Percentiles rank a stretch among this genome's conserved stretches.
phyloP scores from a whole-genome alignment of 768 basidiomycete species.

The Boletus coccyginus region DNA sequence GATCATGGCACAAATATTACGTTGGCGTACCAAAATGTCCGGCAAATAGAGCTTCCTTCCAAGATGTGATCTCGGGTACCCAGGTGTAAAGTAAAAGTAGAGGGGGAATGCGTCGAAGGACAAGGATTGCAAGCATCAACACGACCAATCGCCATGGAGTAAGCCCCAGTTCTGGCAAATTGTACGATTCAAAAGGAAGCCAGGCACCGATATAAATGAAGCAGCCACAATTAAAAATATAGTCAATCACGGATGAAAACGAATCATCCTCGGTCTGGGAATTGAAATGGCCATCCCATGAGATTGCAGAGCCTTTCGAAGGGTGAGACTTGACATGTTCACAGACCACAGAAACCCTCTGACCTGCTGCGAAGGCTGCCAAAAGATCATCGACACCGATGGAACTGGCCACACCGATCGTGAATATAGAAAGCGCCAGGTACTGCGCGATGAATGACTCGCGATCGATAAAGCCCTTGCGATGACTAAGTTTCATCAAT shows the following conservation, averaged over 20 bases:
- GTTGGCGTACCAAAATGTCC: constrained; percentile 78
- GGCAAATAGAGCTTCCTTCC: constrained; percentile 85
- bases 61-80: constrained; percentile 83
- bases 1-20: not conserved
- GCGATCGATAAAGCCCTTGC: constrained; percentile 63
- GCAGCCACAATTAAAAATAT: constrained; percentile 77
- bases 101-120: constrained; percentile 77
- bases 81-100: constrained; percentile 75
- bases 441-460: constrained; percentile 90
- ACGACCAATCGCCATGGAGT: constrained; percentile 68
- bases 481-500: constrained; percentile 69
- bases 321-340: not conserved
- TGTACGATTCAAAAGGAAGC: constrained; percentile 64
- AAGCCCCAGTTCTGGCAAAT: constrained; percentile 55
- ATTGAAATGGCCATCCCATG: constrained; percentile 88
- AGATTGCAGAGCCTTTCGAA: constrained; percentile 77
- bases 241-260: constrained; percentile 89
- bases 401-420: constrained; percentile 74
- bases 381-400: constrained; percentile 87
- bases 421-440: constrained; percentile 68
- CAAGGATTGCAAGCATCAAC: constrained; percentile 64
- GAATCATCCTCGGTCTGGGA: constrained; percentile 76
- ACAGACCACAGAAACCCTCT: constrained; percentile 2
- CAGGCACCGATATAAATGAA: constrained; percentile 90
- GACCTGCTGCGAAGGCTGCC: constrained; percentile 83